A percentile compares a stretch with the other conserved stretches of the same genome.
These are phyloP conservation scores for Tilletia indica DNA, from an alignment of 1,284 basidiomycete genomes.

Conservation along the genomic window DNA sequence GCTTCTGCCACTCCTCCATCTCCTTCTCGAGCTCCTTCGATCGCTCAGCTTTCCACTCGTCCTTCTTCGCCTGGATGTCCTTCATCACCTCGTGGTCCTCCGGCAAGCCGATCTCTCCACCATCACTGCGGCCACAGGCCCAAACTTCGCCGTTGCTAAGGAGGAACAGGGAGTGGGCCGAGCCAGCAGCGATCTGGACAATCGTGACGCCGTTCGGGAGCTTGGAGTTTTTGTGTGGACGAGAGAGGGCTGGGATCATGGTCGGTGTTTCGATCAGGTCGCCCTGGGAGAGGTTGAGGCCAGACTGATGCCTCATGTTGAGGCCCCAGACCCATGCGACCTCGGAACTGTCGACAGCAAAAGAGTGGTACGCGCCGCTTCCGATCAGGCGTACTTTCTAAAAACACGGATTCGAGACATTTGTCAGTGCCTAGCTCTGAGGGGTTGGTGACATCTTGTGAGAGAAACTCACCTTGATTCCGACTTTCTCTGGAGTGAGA, in stretches of 20 bases:
- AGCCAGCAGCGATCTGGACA: conserved; percentile 69
- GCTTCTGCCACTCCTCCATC: conserved; percentile 21
- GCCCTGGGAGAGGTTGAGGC: conserved; percentile 59
- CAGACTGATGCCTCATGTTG: conserved; percentile 73
- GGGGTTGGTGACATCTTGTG: not conserved
- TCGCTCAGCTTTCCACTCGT: conserved; percentile 40
- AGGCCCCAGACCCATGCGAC: conserved; percentile 87
- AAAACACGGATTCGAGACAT: not conserved
- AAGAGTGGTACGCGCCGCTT: conserved; percentile 79
- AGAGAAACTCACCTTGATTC: conserved; percentile 42
- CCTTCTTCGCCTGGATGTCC: conserved; percentile 55
- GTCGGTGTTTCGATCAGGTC: conserved; percentile 69
- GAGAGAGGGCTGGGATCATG: conserved; percentile 66
- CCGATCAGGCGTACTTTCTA: conserved; percentile 75
- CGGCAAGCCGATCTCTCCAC: conserved; percentile 72
- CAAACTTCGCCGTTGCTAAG: conserved; percentile 79
- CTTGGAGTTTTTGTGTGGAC: conserved; percentile 67
- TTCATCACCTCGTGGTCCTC: conserved; percentile 65
- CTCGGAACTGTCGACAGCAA: conserved; percentile 79
- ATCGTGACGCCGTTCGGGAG: conserved; percentile 51
- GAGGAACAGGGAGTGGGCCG: conserved; percentile 83
- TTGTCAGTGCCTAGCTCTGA: not conserved
- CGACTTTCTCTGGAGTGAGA: conserved; percentile 74
- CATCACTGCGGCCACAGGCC: conserved; percentile 75
- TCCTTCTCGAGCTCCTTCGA: conserved; percentile 25